Evolutionary conservation across 352 stramenopile species (phyloP), one percentile per base, ranked within the genome.

Genomic region (Globisporangium nagaii): DNA sequence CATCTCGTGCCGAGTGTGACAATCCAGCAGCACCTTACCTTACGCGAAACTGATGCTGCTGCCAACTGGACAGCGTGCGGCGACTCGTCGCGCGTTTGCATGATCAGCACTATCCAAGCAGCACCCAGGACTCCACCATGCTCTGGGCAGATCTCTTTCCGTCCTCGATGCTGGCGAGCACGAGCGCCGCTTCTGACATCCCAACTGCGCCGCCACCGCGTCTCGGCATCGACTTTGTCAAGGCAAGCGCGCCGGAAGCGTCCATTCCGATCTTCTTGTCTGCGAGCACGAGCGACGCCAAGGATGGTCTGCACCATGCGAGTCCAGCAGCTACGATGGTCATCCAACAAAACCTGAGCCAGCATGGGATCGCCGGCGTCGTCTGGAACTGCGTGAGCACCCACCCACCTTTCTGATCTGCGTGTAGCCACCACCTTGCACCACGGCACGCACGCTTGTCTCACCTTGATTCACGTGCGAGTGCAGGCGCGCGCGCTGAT

Each of bases 331-430:
- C 10, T 12, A 12, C 45, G 13, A 20, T 82, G 40, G 51, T 44
- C 15, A 51, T 91, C 32, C 56, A 63, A 1, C 80, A 90, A 59
- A 60, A 85, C 30, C 56, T 90, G 39, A 53, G 40, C 15, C 41
- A 56, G 6, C 41, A 78, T 20, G 80, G 80, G 15, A 81, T 89
- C 42, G 75, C 75, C 2, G 78, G 80, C 31, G 80, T 88, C 56
- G 71, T 91, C 30, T 91, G 80, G 80, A 84, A 88, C 57, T 86
- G 75, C 56, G 79, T 90, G 50, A n/a, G n/a, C n/a, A n/a, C n/a
- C n/a, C n/a, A n/a, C n/a, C n/a, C n/a, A n/a, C n/a, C n/a, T n/a
- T n/a, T n/a, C n/a, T n/a, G n/a, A n/a, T n/a, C n/a, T n/a, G n/a
- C n/a, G n/a, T n/a, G n/a, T n/a, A n/a, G n/a, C n/a, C n/a, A n/a